Evolutionary conservation across 108 stramenopile genomes (phyloP), one percentile per base, ranked within the genome.

Genomic region (Skeletonema grethae): DNA sequence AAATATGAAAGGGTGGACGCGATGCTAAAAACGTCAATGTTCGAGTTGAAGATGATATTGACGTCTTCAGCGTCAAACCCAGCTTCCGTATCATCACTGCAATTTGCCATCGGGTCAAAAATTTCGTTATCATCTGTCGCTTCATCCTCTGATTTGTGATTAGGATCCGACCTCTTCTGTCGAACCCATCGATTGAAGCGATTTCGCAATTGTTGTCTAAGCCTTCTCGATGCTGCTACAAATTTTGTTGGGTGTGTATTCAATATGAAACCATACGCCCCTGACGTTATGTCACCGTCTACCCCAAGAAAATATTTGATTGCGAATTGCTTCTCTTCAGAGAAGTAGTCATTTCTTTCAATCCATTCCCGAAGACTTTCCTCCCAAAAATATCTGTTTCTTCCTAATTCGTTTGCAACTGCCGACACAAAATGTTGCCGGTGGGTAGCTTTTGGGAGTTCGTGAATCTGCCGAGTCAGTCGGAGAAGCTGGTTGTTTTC

Each of bases 301-400:
- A 80, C 72, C 6, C 79, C 79, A 20, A 80, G 39, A 48, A 80
- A 73, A 55, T 72, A 80, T 64, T 69, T 80, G 25, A 80, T 28
- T 81, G 58, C 72, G 58, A 68, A 60, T 48, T 63, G 32, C 50
- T 73, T 56, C 5, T 22, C 31, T 6, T 36, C 61, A 9, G 71
- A 32, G 34, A 75, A n/a, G 29, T 28, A 9, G 46, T 39, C 6
- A 9, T 57, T 7, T 22, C 24, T 43, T 25, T 32, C 29, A 13
- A 25, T 65, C 32, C 29, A 46, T 48, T 48, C 8, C 39, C 36
- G 61, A 30, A 39, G 45, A 22, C 4, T 20, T 28, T 9, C 10
- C 13, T 56, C 16, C 55, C 67, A 57, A 7, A 36, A 28, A 24
- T 28, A 38, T 55, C 67, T 6, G n/a, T 22, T 30, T 12, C 28